Conservation (phyloP, 106 monocot genomes). For the Dioscorea dumetorum region DNA sequence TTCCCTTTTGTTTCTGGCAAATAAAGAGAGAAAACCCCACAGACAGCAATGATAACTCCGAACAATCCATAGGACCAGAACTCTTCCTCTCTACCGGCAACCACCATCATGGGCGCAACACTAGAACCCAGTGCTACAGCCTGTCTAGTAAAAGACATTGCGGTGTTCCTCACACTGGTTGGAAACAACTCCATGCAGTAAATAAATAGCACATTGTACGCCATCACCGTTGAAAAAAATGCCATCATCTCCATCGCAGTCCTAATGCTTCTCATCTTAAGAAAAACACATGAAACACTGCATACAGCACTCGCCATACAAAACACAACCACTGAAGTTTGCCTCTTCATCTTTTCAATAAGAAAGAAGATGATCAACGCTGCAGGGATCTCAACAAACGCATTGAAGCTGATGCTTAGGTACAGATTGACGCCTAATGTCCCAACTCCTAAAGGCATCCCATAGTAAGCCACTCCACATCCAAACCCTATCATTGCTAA, state of each 20-base stretch:
- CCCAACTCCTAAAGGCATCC: constrained; percentile 10
- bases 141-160: constrained; percentile 29
- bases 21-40: constrained; percentile 17
- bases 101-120: constrained; percentile 31
- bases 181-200: constrained; percentile 36
- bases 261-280: background rate
- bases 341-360: constrained; percentile 12
- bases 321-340: constrained; percentile 11
- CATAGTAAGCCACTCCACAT: constrained; percentile 17
- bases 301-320: constrained; percentile 10
- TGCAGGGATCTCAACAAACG: constrained; percentile 13
- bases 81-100: constrained; percentile 13
- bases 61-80: constrained; percentile 25
- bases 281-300: constrained; percentile 12
- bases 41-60: constrained; percentile 24
- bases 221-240: constrained; percentile 12
- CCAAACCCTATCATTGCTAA: constrained; percentile 7
- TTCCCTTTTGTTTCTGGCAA: constrained; percentile 41
- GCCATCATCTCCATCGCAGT: constrained; percentile 11
- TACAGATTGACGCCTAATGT: constrained; percentile 15
- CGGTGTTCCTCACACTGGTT: constrained; percentile 33
- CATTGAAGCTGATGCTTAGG: constrained; percentile 11
- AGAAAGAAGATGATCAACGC: constrained; percentile 12
- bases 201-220: constrained; percentile 16
- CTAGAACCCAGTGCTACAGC: constrained; percentile 23